Percentiles rank a stretch among this genome's conserved stretches.
Evolutionary conservation across 75 land plant genomes (phyloP).

Genomic region (Cunninghamia lanceolata): DNA sequence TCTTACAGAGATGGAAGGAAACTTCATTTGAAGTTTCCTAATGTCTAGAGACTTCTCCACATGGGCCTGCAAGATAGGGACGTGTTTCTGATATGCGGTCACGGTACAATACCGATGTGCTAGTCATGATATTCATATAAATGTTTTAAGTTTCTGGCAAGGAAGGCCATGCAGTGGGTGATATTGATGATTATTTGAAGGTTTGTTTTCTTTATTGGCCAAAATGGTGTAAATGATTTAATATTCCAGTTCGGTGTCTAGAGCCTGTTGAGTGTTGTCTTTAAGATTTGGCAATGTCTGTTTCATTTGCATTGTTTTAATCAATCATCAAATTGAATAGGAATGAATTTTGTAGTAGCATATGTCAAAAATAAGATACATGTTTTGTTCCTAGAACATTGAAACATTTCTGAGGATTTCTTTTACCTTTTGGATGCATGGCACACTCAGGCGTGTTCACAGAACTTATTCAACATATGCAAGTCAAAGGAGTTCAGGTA

Average conservation of each 20-base stretch:
- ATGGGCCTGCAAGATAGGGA: too few relatives aligned
- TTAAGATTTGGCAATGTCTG: not conserved
- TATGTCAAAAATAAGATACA: not conserved
- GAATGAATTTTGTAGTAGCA: not conserved
- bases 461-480: conserved; percentile 98
- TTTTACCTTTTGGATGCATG: conserved; percentile 18
- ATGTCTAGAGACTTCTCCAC: too few relatives aligned
- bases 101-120: not conserved
- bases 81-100: too few relatives aligned
- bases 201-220: not conserved
- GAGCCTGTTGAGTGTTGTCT: not conserved
- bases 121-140: not conserved
- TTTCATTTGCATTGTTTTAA: not conserved
- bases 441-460: conserved; percentile 85
- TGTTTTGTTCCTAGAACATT: not conserved
- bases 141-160: not conserved
- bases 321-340: not conserved
- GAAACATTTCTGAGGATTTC: not conserved
- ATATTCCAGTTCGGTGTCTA: not conserved
- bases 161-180: not conserved
- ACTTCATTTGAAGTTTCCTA: too few relatives aligned
- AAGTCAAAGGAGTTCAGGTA: conserved; percentile 99
- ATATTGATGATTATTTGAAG: not conserved
- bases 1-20: too few relatives aligned
- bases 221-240: not conserved